Conservation (phyloP, 2,329 filamentous ascomycete species). For the Pleomassaria siparia region DNA sequence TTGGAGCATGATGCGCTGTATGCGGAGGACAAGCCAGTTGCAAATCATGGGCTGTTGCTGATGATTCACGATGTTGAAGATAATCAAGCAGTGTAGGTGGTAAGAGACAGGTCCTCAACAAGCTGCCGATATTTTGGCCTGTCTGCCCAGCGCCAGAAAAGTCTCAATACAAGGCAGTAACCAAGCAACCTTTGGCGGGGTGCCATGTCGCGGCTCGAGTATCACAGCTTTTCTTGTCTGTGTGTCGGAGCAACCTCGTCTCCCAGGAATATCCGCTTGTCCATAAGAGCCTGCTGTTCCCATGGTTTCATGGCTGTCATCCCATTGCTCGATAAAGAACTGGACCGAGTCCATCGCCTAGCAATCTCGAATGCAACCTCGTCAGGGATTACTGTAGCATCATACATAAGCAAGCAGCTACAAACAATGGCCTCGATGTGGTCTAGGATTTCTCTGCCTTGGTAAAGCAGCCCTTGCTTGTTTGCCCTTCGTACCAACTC, state of each 20-base stretch:
- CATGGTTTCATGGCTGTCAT: neutral
- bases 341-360: slow-evolving; percentile 34
- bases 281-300: slow-evolving; percentile 4
- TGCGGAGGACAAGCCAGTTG: no score
- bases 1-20: no score
- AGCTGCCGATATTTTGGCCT: no score
- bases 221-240: neutral
- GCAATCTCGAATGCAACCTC: slow-evolving; percentile 37
- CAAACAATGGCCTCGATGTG: slow-evolving; percentile 40
- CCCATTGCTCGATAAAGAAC: neutral
- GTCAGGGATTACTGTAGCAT: slow-evolving; percentile 40
- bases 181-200: no score
- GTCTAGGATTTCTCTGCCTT: slow-evolving; percentile 26
- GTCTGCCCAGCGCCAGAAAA: no score
- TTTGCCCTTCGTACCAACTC: slow-evolving; percentile 6
- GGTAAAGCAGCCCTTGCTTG: slow-evolving; percentile 28
- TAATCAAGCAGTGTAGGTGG: no score
- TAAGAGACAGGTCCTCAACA: no score
- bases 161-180: no score
- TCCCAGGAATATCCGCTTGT: neutral
- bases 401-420: slow-evolving; percentile 40
- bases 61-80: no score
- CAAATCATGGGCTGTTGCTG: no score
- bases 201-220: no score
- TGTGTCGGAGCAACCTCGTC: neutral